phyloP scores from a whole-genome alignment of 192 early-diverging fungal species.

The Coemansia sp. region DNA sequence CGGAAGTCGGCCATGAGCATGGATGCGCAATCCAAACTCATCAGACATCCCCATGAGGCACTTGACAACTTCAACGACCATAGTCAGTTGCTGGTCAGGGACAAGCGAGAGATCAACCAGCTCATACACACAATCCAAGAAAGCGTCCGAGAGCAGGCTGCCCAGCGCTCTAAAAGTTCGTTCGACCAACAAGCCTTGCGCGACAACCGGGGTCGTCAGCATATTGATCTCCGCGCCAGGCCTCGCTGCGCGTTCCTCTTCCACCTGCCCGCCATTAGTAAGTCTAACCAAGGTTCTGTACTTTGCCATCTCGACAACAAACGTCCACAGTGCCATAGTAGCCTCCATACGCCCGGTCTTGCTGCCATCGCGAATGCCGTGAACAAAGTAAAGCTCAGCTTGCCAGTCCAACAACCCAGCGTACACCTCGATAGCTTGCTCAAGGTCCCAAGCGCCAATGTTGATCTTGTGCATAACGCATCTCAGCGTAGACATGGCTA shows the following conservation, averaged over 20 bases:
- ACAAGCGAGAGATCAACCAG: conserved; percentile 25
- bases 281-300: conserved; percentile 47
- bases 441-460: conserved; percentile 42
- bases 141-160: conserved; percentile 20
- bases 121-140: conserved; percentile 35
- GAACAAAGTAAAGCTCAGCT: conserved; percentile 42
- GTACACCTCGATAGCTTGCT: conserved; percentile 32
- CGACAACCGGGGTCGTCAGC: conserved; percentile 25
- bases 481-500: conserved; percentile 65
- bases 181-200: conserved; percentile 37
- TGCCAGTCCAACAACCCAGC: conserved; percentile 47
- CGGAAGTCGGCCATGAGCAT: conserved; percentile 18
- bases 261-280: conserved; percentile 33
- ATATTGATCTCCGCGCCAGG: conserved; percentile 40
- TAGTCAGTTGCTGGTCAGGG: conserved; percentile 40
- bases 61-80: conserved; percentile 46
- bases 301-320: conserved; percentile 45
- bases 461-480: conserved; percentile 58
- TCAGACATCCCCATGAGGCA: conserved; percentile 23
- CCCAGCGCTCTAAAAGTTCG: conserved; percentile 44
- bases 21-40: conserved; percentile 30
- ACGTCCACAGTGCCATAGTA: conserved; percentile 38
- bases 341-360: conserved; percentile 36
- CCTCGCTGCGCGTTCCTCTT: neutral
- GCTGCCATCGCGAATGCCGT: conserved; percentile 28